Conservation (phyloP, 2,329 filamentous ascomycete species). For the Trichoderma koningii region DNA sequence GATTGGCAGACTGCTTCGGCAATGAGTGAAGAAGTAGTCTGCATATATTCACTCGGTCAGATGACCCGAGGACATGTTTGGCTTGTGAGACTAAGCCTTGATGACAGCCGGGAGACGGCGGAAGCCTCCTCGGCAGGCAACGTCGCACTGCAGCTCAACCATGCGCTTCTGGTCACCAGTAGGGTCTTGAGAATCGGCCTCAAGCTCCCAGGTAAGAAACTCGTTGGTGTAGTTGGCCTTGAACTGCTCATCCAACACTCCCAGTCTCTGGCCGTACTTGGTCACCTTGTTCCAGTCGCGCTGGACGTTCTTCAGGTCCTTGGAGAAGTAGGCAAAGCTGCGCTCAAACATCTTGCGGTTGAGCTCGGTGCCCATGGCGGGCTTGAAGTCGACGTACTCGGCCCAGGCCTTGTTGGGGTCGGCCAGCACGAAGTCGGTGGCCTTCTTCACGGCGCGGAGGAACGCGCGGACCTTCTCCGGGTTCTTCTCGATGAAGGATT, state of each 20-base stretch:
- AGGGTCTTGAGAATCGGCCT: conserved; percentile 66
- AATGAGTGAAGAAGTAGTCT: conserved; percentile 14
- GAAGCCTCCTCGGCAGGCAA: conserved; percentile 67
- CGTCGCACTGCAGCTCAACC: conserved; percentile 66
- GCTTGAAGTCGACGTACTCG: conserved; percentile 72
- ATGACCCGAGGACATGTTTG: background rate
- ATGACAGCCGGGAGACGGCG: conserved; percentile 44
- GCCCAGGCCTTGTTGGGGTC: conserved; percentile 64
- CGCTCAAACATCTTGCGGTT: conserved; percentile 81
- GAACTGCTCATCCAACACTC: conserved; percentile 65
- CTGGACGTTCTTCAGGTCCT: conserved; percentile 71
- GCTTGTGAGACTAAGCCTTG: conserved; percentile 5
- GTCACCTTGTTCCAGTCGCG: conserved; percentile 80
- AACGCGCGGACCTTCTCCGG: conserved; percentile 68
- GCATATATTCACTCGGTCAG: background rate
- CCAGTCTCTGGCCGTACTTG: conserved; percentile 71
- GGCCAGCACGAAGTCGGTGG: conserved; percentile 70
- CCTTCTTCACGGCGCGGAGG: conserved; percentile 71
- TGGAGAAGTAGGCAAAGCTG: conserved; percentile 74
- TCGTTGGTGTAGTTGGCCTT: conserved; percentile 74
- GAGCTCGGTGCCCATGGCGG: conserved; percentile 65
- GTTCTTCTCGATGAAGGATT: conserved; percentile 66
- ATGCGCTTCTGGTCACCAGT: conserved; percentile 74
- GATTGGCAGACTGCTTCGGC: conserved; percentile 6
- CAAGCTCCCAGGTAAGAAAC: conserved; percentile 67